Conservation (phyloP, 495 filamentous ascomycete genomes). For the Podospora pseudoanserina region DNA sequence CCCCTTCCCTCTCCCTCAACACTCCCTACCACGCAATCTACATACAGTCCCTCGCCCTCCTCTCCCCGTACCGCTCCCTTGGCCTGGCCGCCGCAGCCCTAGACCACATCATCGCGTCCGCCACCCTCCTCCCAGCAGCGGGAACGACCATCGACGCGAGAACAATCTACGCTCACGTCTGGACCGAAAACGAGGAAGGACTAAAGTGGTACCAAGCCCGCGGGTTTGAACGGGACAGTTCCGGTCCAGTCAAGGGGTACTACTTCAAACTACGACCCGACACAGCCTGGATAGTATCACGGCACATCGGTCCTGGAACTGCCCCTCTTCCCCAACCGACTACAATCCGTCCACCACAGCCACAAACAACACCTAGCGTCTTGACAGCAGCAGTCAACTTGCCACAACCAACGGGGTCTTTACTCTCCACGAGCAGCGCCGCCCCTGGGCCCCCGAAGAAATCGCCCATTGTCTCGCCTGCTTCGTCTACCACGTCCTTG, state of each 20-base stretch:
- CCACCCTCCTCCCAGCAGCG: slow-evolving; percentile 31
- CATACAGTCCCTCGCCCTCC: slow-evolving; percentile 78
- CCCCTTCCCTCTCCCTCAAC: slow-evolving; percentile 15
- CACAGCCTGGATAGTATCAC: slow-evolving; percentile 70
- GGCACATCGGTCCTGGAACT: slow-evolving; percentile 28
- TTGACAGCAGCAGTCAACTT: slow-evolving; percentile 15
- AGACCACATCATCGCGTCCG: slow-evolving; percentile 49
- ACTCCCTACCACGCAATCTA: slow-evolving; percentile 58
- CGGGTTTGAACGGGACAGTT: slow-evolving; percentile 62
- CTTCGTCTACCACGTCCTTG: slow-evolving; percentile 26
- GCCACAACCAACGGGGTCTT: slow-evolving; percentile 8
- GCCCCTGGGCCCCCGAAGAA: not conserved
- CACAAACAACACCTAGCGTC: not conserved
- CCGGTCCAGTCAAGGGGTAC: slow-evolving; percentile 62
- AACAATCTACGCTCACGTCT: slow-evolving; percentile 80
- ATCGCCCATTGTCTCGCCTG: slow-evolving; percentile 11
- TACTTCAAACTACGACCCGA: slow-evolving; percentile 80
- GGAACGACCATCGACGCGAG: slow-evolving; percentile 47
- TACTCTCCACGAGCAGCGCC: slow-evolving; percentile 1
- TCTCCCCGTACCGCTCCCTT: slow-evolving; percentile 75
- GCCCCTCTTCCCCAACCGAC: not conserved
- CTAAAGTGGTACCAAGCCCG: slow-evolving; percentile 79
- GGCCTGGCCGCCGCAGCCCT: slow-evolving; percentile 78
- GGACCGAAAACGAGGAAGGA: slow-evolving; percentile 84
- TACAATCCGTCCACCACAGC: not conserved